Evolutionary conservation across 2,329 filamentous ascomycete genomes (phyloP), one percentile per base, ranked within the genome.

Genomic region (Ascochyta clinopodiicola): DNA sequence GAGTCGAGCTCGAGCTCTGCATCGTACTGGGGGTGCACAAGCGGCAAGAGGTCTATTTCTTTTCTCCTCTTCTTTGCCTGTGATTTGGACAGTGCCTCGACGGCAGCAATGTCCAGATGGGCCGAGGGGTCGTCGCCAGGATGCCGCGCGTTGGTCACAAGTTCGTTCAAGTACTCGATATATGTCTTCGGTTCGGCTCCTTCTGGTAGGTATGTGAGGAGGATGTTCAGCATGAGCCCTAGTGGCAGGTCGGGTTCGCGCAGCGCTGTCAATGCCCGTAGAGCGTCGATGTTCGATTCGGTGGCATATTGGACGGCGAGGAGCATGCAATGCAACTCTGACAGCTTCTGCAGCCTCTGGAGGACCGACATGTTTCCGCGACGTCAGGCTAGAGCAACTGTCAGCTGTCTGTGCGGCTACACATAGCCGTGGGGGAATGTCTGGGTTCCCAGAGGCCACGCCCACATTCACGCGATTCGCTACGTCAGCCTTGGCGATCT

Each of bases 161-260:
- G 76, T 47, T 86, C 81, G 63, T 83, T 75, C 17, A 92, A 69
- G 46, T 91, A 83, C 13, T 78, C 78, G 17, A 85, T 78, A 69
- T 93, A 93, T 40, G 79, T 72, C n/a, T 75, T 76, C 5, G 91
- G 86, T 5, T 84, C 83, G 5, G 86, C 70, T 38, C 84, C 88
- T 74, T 94, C 90, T 24, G 92, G 91, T 1, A 96, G 81, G 69
- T 88, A 91, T 19, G 88, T 91, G 40, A 96, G 82, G 21, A 96
- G 77, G 48, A 95, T 86, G 39, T 88, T 86, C 54, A 95, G 80
- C 22, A 91, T 71, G 13, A 92, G 78, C 52, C 89, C 85, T 39
- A 84, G 82, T 25, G 83, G 80, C 50, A 95, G 79, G 34, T 87
- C 81, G 50, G 82, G 78, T 48, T 77, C 75, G 63, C 89, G 79